phyloP scores from a whole-genome alignment of 2,329 filamentous ascomycete species.

The Arthrobotrys sinensis region DNA sequence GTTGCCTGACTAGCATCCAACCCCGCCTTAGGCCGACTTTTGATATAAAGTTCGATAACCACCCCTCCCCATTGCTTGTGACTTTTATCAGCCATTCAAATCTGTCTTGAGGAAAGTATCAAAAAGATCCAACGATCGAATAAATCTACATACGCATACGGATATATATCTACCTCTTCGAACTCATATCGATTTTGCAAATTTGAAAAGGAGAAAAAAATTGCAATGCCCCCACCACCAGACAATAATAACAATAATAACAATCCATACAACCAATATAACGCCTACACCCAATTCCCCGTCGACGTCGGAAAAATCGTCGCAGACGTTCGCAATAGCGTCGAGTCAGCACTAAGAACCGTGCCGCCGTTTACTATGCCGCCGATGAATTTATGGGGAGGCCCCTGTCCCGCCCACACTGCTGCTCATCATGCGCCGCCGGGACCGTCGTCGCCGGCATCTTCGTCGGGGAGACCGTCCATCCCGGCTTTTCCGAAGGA shows the following conservation, averaged over 20 bases:
- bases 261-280: conserved; percentile 6
- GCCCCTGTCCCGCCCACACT: neutral
- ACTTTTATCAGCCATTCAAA: neutral
- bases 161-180: neutral
- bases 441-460: neutral
- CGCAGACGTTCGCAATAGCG: conserved; percentile 43
- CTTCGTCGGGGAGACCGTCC: conserved; percentile 20
- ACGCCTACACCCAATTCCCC: conserved; percentile 12
- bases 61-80: neutral
- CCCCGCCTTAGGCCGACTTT: conserved; percentile 20
- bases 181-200: neutral
- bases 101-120: too few relatives aligned
- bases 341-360: conserved; percentile 33
- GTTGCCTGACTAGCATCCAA: conserved; percentile 48
- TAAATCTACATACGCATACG: neutral
- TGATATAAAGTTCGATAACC: neutral
- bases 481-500: conserved; percentile 45
- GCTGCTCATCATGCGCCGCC: neutral
- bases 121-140: neutral
- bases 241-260: conserved; percentile 8
- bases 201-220: too few relatives aligned
- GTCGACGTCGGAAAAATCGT: conserved; percentile 21
- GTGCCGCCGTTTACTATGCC: conserved; percentile 39
- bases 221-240: neutral
- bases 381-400: conserved; percentile 11